phyloP scores from a whole-genome alignment of 768 basidiomycete genomes.

The Fomitopsis serialis region DNA sequence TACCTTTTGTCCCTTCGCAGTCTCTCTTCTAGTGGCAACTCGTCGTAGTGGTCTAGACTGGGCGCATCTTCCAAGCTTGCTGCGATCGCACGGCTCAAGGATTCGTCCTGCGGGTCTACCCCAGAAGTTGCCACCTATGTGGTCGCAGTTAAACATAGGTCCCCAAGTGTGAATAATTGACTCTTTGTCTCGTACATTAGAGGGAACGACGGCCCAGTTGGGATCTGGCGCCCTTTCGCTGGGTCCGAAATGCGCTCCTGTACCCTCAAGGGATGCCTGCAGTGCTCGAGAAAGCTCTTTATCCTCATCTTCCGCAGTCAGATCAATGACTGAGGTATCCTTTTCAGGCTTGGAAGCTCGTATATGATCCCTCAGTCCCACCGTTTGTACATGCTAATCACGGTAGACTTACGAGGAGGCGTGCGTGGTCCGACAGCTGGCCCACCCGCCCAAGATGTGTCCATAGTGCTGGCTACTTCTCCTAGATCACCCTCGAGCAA shows the following conservation, averaged over 20 bases:
- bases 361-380: constrained; percentile 1
- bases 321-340: constrained; percentile 40
- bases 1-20: constrained; percentile 56
- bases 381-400: background rate
- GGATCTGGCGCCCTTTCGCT: constrained; percentile 58
- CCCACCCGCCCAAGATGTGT: constrained; percentile 2
- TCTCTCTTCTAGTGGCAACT: constrained; percentile 45
- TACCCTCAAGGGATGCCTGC: constrained; percentile 45
- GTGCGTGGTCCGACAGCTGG: constrained; percentile 17
- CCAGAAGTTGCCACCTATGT: constrained; percentile 28
- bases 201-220: constrained; percentile 65
- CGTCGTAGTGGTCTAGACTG: constrained; percentile 43
- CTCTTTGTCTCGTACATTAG: constrained; percentile 40
- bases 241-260: constrained; percentile 46
- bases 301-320: constrained; percentile 55
- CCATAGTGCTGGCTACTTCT: background rate
- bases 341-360: constrained; percentile 27
- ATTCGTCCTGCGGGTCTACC: constrained; percentile 46
- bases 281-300: constrained; percentile 45
- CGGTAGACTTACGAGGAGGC: constrained; percentile 19
- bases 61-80: constrained; percentile 49
- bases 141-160: background rate
- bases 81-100: constrained; percentile 65
- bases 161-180: background rate
- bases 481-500: constrained; percentile 26